Evolutionary conservation across 2,329 filamentous ascomycete genomes (phyloP).

Genomic region (Gnomoniopsis sp.): DNA sequence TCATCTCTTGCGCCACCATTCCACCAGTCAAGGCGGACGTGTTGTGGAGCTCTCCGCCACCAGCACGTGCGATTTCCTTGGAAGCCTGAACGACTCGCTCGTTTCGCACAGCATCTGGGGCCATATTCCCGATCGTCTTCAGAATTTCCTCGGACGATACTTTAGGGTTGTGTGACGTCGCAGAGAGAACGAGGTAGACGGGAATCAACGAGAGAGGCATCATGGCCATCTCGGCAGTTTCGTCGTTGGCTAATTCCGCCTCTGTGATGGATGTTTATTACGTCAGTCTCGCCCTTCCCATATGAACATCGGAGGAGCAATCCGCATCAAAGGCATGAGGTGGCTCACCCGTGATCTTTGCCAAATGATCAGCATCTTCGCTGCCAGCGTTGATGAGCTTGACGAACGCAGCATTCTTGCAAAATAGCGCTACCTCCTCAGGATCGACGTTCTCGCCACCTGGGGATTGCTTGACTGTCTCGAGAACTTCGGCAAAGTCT

Average conservation of each 20-base stretch:
- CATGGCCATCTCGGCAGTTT: conserved; percentile 44
- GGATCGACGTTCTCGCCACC: conserved; percentile 56
- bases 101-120: conserved; percentile 46
- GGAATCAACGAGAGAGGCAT: conserved; percentile 60
- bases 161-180: conserved; percentile 43
- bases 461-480: conserved; percentile 52
- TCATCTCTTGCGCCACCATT: conserved; percentile 93
- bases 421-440: conserved; percentile 83
- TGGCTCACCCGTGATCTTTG: conserved; percentile 53
- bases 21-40: conserved; percentile 84
- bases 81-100: conserved; percentile 52
- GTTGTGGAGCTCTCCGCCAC: conserved; percentile 87
- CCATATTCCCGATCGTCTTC: conserved; percentile 36
- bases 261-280: conserved; percentile 38
- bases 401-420: conserved; percentile 91
- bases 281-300: not conserved
- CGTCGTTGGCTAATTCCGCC: conserved; percentile 52
- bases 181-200: conserved; percentile 64
- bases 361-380: conserved; percentile 42
- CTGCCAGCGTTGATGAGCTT: conserved; percentile 69
- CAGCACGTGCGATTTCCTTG: conserved; percentile 70
- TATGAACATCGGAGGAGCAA: not conserved
- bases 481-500: conserved; percentile 73
- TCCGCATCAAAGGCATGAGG: conserved; percentile 1
- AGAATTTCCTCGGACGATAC: conserved; percentile 54